Percentiles rank a stretch among this genome's conserved stretches.
Conservation (phyloP, 768 basidiomycete genomes). For the Sarcomyxa edulis region DNA sequence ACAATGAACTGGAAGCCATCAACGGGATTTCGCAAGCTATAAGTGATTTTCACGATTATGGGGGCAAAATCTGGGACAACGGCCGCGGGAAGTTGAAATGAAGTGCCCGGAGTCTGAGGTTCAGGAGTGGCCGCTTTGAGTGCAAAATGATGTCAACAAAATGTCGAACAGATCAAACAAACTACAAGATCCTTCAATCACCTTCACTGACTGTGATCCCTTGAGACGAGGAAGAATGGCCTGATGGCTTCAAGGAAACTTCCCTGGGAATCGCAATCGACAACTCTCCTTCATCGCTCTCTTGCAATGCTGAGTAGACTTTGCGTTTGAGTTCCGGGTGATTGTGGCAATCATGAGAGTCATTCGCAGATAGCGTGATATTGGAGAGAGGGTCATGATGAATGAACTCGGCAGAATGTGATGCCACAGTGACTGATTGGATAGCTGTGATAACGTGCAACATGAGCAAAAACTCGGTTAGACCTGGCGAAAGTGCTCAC, state of each 20-base stretch:
- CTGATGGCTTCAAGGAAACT: conserved; percentile 58
- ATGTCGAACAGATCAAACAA: not conserved
- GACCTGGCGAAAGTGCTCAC: conserved; percentile 38
- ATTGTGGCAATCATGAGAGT: conserved; percentile 73
- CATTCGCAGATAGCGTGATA: conserved; percentile 43
- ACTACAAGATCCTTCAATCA: conserved; percentile 24
- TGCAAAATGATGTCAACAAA: not conserved
- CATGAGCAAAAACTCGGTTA: conserved; percentile 9
- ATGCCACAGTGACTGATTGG: conserved; percentile 67
- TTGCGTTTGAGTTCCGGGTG: conserved; percentile 93
- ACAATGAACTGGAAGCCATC: conserved; percentile 84
- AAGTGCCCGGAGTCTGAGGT: conserved; percentile 57
- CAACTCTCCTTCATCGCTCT: conserved; percentile 91
- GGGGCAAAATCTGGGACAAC: conserved; percentile 71
- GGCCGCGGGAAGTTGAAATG: conserved; percentile 22
- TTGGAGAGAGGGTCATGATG: conserved; percentile 72
- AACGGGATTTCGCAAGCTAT: conserved; percentile 75
- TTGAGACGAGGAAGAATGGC: conserved; percentile 31
- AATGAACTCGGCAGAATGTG: conserved; percentile 70
- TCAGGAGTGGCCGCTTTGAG: conserved; percentile 71
- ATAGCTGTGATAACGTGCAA: conserved; percentile 41
- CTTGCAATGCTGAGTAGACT: conserved; percentile 85
- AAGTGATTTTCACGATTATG: conserved; percentile 70
- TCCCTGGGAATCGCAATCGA: conserved; percentile 83
- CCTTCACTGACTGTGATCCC: conserved; percentile 53